Evolutionary conservation across 805 yeast genomes (phyloP), one percentile per base, ranked within the genome.

Genomic region (Clavispora vitiphila): DNA sequence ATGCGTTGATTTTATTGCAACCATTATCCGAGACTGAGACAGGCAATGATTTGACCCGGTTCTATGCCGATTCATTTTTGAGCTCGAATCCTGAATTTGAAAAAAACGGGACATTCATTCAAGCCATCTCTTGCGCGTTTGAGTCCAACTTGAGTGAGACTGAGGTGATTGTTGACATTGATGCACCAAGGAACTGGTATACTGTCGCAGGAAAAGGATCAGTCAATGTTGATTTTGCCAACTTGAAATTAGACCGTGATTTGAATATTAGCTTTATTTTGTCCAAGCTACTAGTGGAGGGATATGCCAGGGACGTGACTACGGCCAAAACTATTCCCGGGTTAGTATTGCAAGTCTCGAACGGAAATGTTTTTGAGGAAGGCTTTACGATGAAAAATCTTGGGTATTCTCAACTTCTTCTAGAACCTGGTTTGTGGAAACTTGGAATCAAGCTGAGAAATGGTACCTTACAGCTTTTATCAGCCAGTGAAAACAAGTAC

Each of bases 321-420:
- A 48, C 49, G 12, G 66, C 61, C 0, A 61, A 60, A 0, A 34
- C 66, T 1, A 81, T 86, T 0, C 64, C 74, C 0, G 86, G 84
- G 1, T 51, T 82, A 12, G 66, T 72, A 3, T 53, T 87, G 3
- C 68, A 70, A 16, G 55, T 81, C 1, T 15, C 16, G 0, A 43
- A 49, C 5, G 43, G 42, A 2, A 37, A 34, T 4, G 26, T 15
- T 2, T 12, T 47, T n/a, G 65, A 73, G 1, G 87, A 81, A 48
- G 83, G 96, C 0, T 67, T 64, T 29, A 80, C 89, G 1, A 85
- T 91, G 93, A 74, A 81, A 1, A 82, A 85, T 30, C 68, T 83
- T 47, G 97, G 97, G 0, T 91, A 91, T 60, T 77, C 84, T 40
- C 97, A 90, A 61, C 66, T 93, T 35, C 77, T 77, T 47, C 80